phyloP scores from a whole-genome alignment of 2,329 filamentous ascomycete genomes.

The Colletotrichum shisoi region DNA sequence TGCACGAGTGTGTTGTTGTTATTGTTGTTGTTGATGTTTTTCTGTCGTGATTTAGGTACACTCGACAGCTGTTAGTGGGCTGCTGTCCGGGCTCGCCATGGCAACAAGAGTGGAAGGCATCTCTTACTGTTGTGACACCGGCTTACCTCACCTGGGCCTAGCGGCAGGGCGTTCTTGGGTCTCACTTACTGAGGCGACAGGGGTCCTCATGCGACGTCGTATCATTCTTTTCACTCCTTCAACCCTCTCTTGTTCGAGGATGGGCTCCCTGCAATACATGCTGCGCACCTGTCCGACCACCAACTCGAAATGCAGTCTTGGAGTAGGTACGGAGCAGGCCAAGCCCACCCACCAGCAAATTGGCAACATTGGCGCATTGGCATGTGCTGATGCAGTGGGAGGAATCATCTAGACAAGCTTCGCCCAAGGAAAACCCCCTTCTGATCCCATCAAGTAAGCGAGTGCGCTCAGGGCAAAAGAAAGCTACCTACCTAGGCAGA shows the following conservation, averaged over 20 bases:
- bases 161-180: slow-evolving; percentile 28
- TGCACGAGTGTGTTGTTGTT: background rate
- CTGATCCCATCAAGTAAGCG: background rate
- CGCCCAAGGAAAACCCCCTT: background rate
- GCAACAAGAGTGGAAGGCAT: slow-evolving; percentile 22
- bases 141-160: slow-evolving; percentile 12
- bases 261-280: background rate
- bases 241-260: background rate
- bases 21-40: slow-evolving; percentile 26
- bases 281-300: slow-evolving; percentile 8
- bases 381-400: slow-evolving; percentile 16
- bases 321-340: slow-evolving; percentile 12
- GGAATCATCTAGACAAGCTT: slow-evolving; percentile 24
- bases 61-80: background rate
- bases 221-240: slow-evolving; percentile 21
- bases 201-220: slow-evolving; percentile 29
- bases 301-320: background rate
- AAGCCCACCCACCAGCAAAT: slow-evolving; percentile 13
- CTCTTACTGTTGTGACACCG: background rate
- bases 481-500: background rate
- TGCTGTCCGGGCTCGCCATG: slow-evolving; percentile 23
- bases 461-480: background rate
- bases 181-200: slow-evolving; percentile 13
- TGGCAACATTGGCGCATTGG: slow-evolving; percentile 27
- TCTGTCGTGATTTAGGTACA: slow-evolving; percentile 5